Conservation (phyloP, 805 yeast species). For the Yarrowia sp. region DNA sequence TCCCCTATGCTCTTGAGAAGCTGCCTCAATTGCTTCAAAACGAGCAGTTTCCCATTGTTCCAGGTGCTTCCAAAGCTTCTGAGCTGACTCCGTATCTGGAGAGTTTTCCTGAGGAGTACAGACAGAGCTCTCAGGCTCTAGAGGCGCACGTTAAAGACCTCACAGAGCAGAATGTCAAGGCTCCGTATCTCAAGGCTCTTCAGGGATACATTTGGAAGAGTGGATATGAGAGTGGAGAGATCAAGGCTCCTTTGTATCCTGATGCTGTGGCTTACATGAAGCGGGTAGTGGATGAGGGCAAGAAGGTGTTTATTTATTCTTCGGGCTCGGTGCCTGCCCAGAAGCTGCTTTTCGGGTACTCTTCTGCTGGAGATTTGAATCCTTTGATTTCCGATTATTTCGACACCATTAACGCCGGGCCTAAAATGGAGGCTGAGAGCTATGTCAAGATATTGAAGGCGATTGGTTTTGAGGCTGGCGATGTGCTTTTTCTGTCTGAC, state of each 20-base stretch:
- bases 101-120: slow-evolving; percentile 46
- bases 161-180: slow-evolving; percentile 69
- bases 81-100: slow-evolving; percentile 37
- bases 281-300: slow-evolving; percentile 14
- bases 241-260: slow-evolving; percentile 68
- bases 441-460: slow-evolving; percentile 53
- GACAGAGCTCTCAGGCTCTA: slow-evolving; percentile 38
- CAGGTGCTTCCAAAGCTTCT: background rate
- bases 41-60: slow-evolving; percentile 33
- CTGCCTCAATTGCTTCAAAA: slow-evolving; percentile 32
- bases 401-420: slow-evolving; percentile 83
- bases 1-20: slow-evolving; percentile 61
- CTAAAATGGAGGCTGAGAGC: slow-evolving; percentile 55
- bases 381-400: slow-evolving; percentile 60
- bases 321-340: slow-evolving; percentile 90
- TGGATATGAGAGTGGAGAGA: slow-evolving; percentile 75
- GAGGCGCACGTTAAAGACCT: slow-evolving; percentile 51
- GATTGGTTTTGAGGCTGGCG: slow-evolving; percentile 38
- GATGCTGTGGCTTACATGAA: slow-evolving; percentile 62
- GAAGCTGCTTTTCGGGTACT: slow-evolving; percentile 56
- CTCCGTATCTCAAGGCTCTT: slow-evolving; percentile 66
- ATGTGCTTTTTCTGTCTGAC: slow-evolving; percentile 72
- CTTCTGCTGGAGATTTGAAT: slow-evolving; percentile 48
- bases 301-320: slow-evolving; percentile 66
- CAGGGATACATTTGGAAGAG: slow-evolving; percentile 81